Base-by-base conservation (phyloP, 345 rosid genomes). In the Hibiscus mutabilis region DNA sequence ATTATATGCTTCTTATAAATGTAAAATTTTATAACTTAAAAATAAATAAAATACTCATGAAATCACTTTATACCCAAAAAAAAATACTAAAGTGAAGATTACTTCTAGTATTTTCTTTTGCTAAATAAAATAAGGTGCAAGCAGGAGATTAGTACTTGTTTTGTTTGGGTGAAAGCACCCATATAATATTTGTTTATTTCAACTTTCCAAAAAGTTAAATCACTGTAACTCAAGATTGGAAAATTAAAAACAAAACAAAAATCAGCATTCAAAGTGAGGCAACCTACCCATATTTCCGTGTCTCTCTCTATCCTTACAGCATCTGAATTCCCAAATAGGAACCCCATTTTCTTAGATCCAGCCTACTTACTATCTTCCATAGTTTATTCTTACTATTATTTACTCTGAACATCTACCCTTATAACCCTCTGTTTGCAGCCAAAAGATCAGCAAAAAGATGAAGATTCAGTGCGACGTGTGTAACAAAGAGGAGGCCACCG, bases 391-490 rank as follows among this genome's bases (percentile, higher is more conserved):
- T 19, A 10, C 24, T 42, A 11, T 42, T 33, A 16, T 61, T 61
- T 61, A 61, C 49, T 5, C 55, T 44, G 13, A 25, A 46, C 31
- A 22, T 29, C 2, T 14, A 11, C 9, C 24, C 69, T 53, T 53
- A 18, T 53, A 56, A 21, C 21, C 55, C 69, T 24, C 21, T 44
- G 35, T 66, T 44, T 24, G 9, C 59, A 15, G 7, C 55, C 9
- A 49, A 11, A 49, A 49, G 58, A 31, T 47, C 31, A 1, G 46
- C 1, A 31, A 35, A 37, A 14, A 57, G 42, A 71, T 71, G 74
- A 71, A 71, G 74, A 71, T 71, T 60, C 74, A 71, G 66, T 71
- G 74, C 57, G 74, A 71, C 40, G 57, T 71, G 24, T 71, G 74
- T 46, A 59, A 40, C 74, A 71, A 59, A 37, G 42, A 60, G 11